phyloP scores from a whole-genome alignment of 345 rosid genomes.

The Gossypium longicalyx region DNA sequence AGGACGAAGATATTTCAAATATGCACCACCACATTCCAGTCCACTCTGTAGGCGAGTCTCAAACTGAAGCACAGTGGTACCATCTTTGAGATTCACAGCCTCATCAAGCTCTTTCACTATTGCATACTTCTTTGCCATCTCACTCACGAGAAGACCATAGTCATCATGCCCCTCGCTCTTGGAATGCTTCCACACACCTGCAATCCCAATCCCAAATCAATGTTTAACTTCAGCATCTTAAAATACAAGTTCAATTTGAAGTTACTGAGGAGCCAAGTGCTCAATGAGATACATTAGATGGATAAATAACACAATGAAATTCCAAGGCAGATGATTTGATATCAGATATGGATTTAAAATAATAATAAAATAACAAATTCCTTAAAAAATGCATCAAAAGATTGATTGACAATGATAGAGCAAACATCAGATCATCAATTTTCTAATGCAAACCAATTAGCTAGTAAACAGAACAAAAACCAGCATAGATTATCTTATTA shows the following conservation, averaged over 20 bases:
- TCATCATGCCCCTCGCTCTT: slow-evolving; percentile 86
- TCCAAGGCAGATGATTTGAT: background rate
- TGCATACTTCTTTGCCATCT: slow-evolving; percentile 72
- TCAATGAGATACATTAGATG: background rate
- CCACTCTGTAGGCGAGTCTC: slow-evolving; percentile 77
- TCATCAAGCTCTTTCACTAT: slow-evolving; percentile 66
- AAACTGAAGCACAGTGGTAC: slow-evolving; percentile 62
- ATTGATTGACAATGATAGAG: background rate
- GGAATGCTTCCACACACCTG: slow-evolving; percentile 75
- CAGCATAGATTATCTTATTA: background rate
- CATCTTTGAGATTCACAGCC: slow-evolving; percentile 57
- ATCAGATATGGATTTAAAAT: background rate
- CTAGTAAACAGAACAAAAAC: background rate
- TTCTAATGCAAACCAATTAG: background rate
- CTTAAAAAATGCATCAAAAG: background rate
- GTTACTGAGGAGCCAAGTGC: background rate
- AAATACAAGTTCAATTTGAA: background rate
- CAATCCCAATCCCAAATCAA: slow-evolving; percentile 14
- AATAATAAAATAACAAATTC: background rate
- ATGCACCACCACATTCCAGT: slow-evolving; percentile 90
- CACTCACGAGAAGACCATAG: slow-evolving; percentile 78
- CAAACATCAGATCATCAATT: background rate
- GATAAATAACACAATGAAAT: background rate
- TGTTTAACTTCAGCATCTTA: background rate
- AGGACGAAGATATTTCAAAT: slow-evolving; percentile 68